Base-by-base conservation (phyloP, 345 rosid species). In the Populus nigra region DNA sequence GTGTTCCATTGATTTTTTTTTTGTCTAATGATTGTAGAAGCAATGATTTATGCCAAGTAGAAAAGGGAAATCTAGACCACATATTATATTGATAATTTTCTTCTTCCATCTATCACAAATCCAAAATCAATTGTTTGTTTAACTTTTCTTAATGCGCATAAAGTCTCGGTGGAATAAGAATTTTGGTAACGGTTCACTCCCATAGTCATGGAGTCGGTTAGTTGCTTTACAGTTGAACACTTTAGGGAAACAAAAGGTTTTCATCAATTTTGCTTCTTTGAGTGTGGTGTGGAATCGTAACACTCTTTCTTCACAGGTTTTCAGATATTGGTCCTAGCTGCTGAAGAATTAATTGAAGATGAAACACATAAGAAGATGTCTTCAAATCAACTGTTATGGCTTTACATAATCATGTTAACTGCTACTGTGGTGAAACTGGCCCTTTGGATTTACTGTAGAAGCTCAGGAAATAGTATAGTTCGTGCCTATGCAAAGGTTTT, bases 401-500 rank as follows among this genome's bases (percentile, higher is more conserved):
- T 96, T 73, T 91, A 85, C 78, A 66, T 84, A 53, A 96, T 96
- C 81, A 96, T 96, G 99, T 43, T 91, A 62, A 83, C 87, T n/a
- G 99, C 98, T 20, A 89, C 94, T 7, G 84, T 80, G 27, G 90
- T 89, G 49, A 93, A 96, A 85, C 88, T 96, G 9, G 88, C 78
- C 41, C 91, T 96, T 66, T 96, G 99, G 98, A 8, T 92, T 79
- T 96, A 96, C 78, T 96, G 99, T 79, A 90, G 78, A 84, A 89
- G 84, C 80, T 96, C 97, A 0, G 87, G 87, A 53, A 93, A 84
- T 79, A 84, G 88, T 35, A 93, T 96, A 11, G 99, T 96, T 5
- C 98, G 97, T 17, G 99, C 99, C 59, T 95, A 89, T 47, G 98
- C 99, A 8, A 88, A 92, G 94, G 98, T 92, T 77, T 75, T 61